Evolutionary conservation across 2,329 filamentous ascomycete species (phyloP), one percentile per base, ranked within the genome.

Genomic region (Blastomyces silverae): DNA sequence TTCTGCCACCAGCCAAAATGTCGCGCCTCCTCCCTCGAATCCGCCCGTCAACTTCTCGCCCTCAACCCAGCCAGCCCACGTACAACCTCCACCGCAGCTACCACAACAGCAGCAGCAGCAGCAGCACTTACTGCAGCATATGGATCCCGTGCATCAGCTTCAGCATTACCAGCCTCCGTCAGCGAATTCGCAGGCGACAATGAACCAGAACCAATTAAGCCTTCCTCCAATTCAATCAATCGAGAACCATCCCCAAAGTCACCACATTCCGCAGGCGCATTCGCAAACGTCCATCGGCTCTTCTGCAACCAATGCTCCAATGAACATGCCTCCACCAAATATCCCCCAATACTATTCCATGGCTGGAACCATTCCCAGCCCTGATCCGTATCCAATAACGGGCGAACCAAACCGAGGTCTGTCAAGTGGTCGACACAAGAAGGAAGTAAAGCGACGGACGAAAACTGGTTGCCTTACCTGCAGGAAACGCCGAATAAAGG

Each of bases 401-500:
- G 80, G 79, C 61, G 76, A 80, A 64, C 75, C 78, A n/a, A 79
- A 77, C 73, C 80, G 83, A 69, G 81, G 86, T 67, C 81, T 87
- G 75, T 84, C 84, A 28, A 84, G 85, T 66, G 84, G 84, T 59
- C 81, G 87, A 71, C 85, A 89, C 74, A 81, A 82, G 76, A 87
- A 89, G 78, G 87, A 91, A 77, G 89, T 90, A 75, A 90, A 90
- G 79, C 82, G 88, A 69, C 82, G 88, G 73, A 90, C 88, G 65
- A 89, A 89, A 78, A 89, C 87, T 1, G 87, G 87, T n/a, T 90
- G 88, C 76, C 74, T 86, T 71, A 86, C 84, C 28, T 86, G 84
- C 77, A 79, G 84, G 72, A 86, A 85, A 75, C 81, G 88, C 71
- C 81, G 88, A 79, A 90, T 90, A 76, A 90, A 90, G 86, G 88